Evolutionary conservation across 2,329 filamentous ascomycete species (phyloP).

Genomic region (Fusarium nanum): DNA sequence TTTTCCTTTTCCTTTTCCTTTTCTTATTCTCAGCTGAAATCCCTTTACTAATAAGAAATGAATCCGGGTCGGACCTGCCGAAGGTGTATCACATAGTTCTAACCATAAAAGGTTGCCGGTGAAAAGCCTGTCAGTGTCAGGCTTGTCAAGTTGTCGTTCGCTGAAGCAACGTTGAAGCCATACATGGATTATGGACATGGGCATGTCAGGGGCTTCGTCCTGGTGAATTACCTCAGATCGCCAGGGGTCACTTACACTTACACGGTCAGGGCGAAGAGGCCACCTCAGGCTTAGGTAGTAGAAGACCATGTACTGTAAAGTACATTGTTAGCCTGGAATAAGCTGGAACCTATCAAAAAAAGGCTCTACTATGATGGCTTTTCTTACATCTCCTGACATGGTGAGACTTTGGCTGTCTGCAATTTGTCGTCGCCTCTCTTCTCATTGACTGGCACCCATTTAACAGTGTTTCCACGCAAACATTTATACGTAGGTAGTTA

Average conservation of each 20-base stretch:
- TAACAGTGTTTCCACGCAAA: constrained; percentile 1
- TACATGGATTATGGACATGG: background rate
- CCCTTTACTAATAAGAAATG: constrained; percentile 6
- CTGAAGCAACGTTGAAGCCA: constrained; percentile 17
- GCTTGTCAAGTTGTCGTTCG: constrained; percentile 18
- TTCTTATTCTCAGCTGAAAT: background rate
- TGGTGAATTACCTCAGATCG: constrained; percentile 20
- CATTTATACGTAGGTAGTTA: constrained; percentile 2
- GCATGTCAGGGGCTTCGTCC: constrained; percentile 24
- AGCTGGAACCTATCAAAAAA: constrained; percentile 27
- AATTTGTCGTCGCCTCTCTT: constrained; percentile 32
- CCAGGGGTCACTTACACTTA: constrained; percentile 24
- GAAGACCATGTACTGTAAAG: background rate
- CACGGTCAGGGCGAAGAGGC: constrained; percentile 11
- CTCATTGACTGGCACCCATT: constrained; percentile 33
- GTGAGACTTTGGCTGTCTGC: constrained; percentile 41
- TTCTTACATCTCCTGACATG: constrained; percentile 43
- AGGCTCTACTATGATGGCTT: constrained; percentile 5
- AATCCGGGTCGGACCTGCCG: constrained; percentile 34
- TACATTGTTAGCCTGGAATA: background rate
- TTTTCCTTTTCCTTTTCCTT: background rate
- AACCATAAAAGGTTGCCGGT: constrained; percentile 35
- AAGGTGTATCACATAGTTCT: constrained; percentile 40
- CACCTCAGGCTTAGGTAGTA: constrained; percentile 10
- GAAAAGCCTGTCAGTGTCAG: constrained; percentile 11